Base-by-base conservation (phyloP, 768 basidiomycete species). In the Xerocomellus amylosporus region DNA sequence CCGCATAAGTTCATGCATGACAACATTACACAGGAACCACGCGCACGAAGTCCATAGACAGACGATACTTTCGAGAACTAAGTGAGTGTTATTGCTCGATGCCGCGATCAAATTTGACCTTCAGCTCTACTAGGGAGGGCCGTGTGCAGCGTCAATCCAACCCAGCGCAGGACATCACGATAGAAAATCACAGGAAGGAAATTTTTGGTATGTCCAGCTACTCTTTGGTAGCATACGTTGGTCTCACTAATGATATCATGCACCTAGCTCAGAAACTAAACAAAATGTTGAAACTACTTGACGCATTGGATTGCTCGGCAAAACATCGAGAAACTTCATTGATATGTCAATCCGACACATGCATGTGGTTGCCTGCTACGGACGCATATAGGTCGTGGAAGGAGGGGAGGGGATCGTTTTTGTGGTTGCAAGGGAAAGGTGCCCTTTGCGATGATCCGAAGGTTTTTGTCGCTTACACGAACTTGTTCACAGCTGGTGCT, bases 361-460 rank as follows among this genome's bases (percentile, higher is more conserved):
- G 60, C 38, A 28, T 12, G 7, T 58, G 60, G 60, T 31, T 62
- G 2, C 56, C 24, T 37, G 9, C 9, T 4, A 30, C 26, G 12
- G 31, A 47, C 3, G 30, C 15, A 0, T 58, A 54, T 24, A 54
- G 5, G 22, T 46, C 33, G 15, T 58, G 58, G 58, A 53, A 10
- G 14, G 40, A 15, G 10, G 53, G 48, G 2, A 15, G 22, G 12
- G 36, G 7, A 2, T 30, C 38, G 8, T 38, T 63, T 15, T 17
- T 63, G 30, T 63, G 61, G 62, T 10, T 63, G 17, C 37, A 46
- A 15, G 61, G 58, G 4, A 63, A 60, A 47, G 58, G 58, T 63
- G 15, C 6, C 14, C 33, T 14, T 34, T 13, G 13, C 13, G 13
- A 33, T 14, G 13, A 2, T 34, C 6, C 6, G 33, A 34, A 34